Base-by-base conservation (phyloP, 2,329 filamentous ascomycete genomes). In the Alternaria burnsii region DNA sequence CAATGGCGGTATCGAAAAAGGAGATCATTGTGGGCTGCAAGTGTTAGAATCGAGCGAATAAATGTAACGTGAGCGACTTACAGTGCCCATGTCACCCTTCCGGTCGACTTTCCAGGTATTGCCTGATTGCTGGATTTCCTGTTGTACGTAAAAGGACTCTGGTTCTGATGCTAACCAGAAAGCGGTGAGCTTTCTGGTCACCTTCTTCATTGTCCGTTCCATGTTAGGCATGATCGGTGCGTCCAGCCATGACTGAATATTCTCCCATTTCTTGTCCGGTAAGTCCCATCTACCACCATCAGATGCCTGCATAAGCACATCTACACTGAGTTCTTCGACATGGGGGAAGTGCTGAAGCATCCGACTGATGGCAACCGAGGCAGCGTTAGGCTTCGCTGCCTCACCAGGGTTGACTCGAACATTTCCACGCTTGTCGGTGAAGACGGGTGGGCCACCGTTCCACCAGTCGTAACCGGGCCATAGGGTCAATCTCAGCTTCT, bases 381-480 rank as follows among this genome's bases (percentile, higher is more conserved):
- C 64, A 16, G 66, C 60, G 44, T 75, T 61, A 11, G 62, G 63
- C 30, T 55, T 65, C 5, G 47, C 18, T n/a, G 50, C 50, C 12
- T 58, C 50, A 26, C 48, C 55, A 36, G 53, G 46, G 16, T 54
- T 58, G 32, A 53, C 18, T 24, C 51, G 54, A 48, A 52, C 41
- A 18, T 59, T 64, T 12, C 60, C 57, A 24, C 50, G 52, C n/a
- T 42, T 30, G 42, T 36, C 46, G 42, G 54, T 11, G 10, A 54
- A 43, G n/a, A 57, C 41, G 18, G 55, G 66, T 3, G 63, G 55
- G 20, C 55, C 54, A 42, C 58, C 59, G 40, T 59, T 65, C 71
- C 67, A 73, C 71, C 71, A 76, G 32, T 73, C 67, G 48, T 62
- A 74, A 1, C 68, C 71, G 4, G 67, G 65, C 72, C 69, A 75